A percentile compares a stretch with the other conserved stretches of the same genome.
Evolutionary conservation across 768 basidiomycete species (phyloP).

Genomic region (Agrocybe praecox): DNA sequence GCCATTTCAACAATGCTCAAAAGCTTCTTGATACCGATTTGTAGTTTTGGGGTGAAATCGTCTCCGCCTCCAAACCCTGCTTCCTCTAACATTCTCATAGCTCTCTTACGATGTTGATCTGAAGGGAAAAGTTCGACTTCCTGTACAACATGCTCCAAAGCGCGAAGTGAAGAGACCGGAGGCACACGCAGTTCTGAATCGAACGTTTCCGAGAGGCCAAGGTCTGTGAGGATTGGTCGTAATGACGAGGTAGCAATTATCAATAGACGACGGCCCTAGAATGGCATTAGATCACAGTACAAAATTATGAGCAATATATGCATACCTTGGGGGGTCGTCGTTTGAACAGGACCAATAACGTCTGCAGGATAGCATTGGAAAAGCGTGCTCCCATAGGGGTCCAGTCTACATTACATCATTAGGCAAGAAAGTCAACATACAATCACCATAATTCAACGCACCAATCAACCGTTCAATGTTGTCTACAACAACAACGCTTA

Average conservation of each 20-base stretch:
- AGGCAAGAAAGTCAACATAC: not conserved
- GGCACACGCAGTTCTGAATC: conserved; percentile 87
- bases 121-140: conserved; percentile 79
- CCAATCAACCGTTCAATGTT: conserved; percentile 92
- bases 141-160: conserved; percentile 76
- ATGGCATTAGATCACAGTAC: conserved; percentile 4
- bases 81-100: conserved; percentile 68
- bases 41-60: conserved; percentile 49
- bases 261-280: conserved; percentile 85
- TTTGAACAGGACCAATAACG: conserved; percentile 84
- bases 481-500: conserved; percentile 96
- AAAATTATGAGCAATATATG: not conserved
- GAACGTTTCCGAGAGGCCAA: conserved; percentile 88
- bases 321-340: conserved; percentile 90
- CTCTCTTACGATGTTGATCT: conserved; percentile 52
- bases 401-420: conserved; percentile 65
- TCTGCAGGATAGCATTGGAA: conserved; percentile 91
- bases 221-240: conserved; percentile 80
- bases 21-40: conserved; percentile 94
- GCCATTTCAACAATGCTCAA: conserved; percentile 95
- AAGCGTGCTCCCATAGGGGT: conserved; percentile 96
- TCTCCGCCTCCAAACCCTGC: conserved; percentile 65
- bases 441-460: conserved; percentile 33
- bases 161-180: conserved; percentile 69
- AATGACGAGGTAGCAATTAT: conserved; percentile 93